A percentile compares a stretch with the other conserved stretches of the same genome.
Conservation (phyloP, 1,139 yeast species). For the Candida glucosophila region DNA sequence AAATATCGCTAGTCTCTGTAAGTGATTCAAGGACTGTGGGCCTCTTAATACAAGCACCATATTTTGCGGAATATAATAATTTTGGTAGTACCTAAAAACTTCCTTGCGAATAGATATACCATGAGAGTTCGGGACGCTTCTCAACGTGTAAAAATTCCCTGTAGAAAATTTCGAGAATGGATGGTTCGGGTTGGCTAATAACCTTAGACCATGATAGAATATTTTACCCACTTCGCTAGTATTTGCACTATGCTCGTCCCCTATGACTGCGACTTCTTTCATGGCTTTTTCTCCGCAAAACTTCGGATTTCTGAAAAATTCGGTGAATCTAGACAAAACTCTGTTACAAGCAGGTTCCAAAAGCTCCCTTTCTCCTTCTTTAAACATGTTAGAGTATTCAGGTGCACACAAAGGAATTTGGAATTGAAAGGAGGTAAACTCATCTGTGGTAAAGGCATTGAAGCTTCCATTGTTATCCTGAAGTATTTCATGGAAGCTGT, state of each 20-base stretch:
- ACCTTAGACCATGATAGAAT: conserved; percentile 49
- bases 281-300: conserved; percentile 32
- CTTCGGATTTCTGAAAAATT: conserved; percentile 41
- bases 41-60: conserved; percentile 54
- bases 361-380: too few relatives aligned
- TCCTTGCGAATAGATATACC: conserved; percentile 13
- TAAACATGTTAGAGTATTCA: conserved; percentile 3
- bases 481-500: conserved; percentile 34
- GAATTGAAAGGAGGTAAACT: conserved; percentile 52
- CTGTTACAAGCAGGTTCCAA: conserved; percentile 35
- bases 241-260: conserved; percentile 57
- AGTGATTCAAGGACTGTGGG: conserved; percentile 49
- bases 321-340: conserved; percentile 41
- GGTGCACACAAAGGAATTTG: conserved; percentile 42
- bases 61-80: conserved; percentile 25
- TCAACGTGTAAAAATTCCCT: conserved; percentile 29
- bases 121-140: conserved; percentile 8
- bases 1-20: conserved; percentile 40
- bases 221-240: conserved; percentile 32
- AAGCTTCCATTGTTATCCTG: conserved; percentile 43
- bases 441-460: conserved; percentile 64
- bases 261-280: conserved; percentile 49
- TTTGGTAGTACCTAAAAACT: conserved; percentile 18
- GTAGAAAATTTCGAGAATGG: conserved; percentile 40
- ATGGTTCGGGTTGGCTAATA: conserved; percentile 35